These are phyloP conservation scores for Warburgia ugandensis DNA, from an alignment of 164 flowering plant genomes.

Conservation along the genomic window DNA sequence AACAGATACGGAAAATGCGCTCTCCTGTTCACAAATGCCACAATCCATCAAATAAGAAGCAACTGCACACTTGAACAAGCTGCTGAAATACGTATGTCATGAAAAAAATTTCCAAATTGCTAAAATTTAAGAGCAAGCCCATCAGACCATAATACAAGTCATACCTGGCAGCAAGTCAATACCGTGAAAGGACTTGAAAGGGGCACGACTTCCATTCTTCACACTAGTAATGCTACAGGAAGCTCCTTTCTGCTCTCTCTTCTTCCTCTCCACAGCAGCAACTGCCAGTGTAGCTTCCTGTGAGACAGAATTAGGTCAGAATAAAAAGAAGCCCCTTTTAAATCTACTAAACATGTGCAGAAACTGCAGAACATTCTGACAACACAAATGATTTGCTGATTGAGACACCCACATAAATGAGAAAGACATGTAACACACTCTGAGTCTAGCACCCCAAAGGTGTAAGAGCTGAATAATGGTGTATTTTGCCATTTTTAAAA, in stretches of 20 bases:
- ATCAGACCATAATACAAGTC: slow-evolving; percentile 9
- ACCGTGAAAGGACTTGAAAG: slow-evolving; percentile 45
- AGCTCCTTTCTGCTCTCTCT: slow-evolving; percentile 46
- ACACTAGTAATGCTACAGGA: slow-evolving; percentile 14
- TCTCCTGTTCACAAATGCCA: slow-evolving; percentile 47
- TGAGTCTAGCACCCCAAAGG: too few species aligned
- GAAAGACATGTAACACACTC: background rate
- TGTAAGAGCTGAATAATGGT: too few species aligned
- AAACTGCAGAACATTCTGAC: background rate
- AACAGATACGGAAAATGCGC: slow-evolving; percentile 73
- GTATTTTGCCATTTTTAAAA: too few species aligned
- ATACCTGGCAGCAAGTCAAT: slow-evolving; percentile 34
- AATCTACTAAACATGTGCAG: background rate
- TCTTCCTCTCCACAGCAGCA: slow-evolving; percentile 64
- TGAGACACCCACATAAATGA: background rate
- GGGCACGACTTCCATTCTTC: slow-evolving; percentile 31
- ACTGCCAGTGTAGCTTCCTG: slow-evolving; percentile 84
- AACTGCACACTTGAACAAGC: background rate
- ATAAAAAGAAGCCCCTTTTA: background rate
- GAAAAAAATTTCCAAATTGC: background rate
- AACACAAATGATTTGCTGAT: background rate
- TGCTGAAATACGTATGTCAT: background rate
- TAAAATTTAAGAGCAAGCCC: background rate
- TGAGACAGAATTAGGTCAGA: slow-evolving; percentile 6
- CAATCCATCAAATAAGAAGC: background rate